Evolutionary conservation across 805 yeast genomes (phyloP), one percentile per base, ranked within the genome.

Genomic region (Tetrapisispora nanseiensis): DNA sequence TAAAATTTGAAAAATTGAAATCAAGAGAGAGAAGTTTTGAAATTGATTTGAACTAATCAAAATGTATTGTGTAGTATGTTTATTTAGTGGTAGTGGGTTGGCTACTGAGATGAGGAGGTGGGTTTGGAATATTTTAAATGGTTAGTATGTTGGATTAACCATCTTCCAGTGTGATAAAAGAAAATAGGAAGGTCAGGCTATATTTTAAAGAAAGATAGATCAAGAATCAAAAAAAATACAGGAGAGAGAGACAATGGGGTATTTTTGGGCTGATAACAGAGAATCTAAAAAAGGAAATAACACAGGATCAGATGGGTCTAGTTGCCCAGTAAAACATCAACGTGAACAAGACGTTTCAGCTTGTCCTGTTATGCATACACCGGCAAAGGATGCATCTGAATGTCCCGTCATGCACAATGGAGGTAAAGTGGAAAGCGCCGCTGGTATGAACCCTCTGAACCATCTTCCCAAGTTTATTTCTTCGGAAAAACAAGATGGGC

Each of bases 391-490:
- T 22, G 9, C 22, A 5, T 22, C 37, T 22, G 18, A 27, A 4
- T 60, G 65, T 48, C 66, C 66, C 3, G 63, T 57, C 7, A 44
- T 51, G 49, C 55, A 46, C 33, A 59, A 53, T 22, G 43, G 45
- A 46, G 50, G 51, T 24, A n/a, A n/a, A n/a, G n/a, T n/a, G n/a
- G 69, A 65, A 29, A 21, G 20, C 33, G 11, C 9, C 4, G 56
- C 12, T 20, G 52, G 48, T 3, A 47, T 86, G 41, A 86, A 90
- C 60, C 95, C 95, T 8, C 61, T 85, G 49, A 92, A 92, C 62
- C 85, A 86, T 59, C 87, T 90, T 86, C 97, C 97, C 2, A 69
- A 71, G 49, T 70, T 70, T 40, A 63, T 86, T n/a, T 45, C 55
- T 15, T 69, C 80, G 12, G 74, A 70, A 35, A 75, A 71, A 54